Conservation (phyloP, 768 basidiomycete species). For the Tylopilus cervinicoccineus region DNA sequence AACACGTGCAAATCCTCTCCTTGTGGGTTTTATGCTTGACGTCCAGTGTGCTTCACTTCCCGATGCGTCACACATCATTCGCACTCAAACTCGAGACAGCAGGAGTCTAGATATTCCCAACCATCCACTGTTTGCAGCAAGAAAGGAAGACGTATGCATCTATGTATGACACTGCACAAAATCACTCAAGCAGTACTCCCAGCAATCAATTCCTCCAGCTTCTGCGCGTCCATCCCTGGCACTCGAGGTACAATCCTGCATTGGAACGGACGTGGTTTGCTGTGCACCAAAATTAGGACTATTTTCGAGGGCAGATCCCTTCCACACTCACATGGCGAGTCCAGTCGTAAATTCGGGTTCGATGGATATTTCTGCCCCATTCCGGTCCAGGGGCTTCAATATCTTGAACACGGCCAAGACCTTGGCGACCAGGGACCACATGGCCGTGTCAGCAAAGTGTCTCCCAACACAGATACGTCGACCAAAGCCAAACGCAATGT, state of each 20-base stretch:
- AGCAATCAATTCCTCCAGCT: conserved; percentile 5
- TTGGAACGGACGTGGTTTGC: conserved; percentile 2
- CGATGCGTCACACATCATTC: no score
- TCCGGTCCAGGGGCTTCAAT: conserved; percentile 6
- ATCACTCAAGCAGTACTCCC: neutral
- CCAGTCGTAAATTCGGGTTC: conserved; percentile 8
- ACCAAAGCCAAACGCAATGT: conserved; percentile 23
- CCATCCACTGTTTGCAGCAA: no score
- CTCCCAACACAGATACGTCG: conserved; percentile 23
- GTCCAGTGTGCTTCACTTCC: no score
- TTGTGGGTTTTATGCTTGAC: no score
- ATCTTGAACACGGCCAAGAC: conserved; percentile 16
- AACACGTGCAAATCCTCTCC: no score
- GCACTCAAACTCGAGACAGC: no score
- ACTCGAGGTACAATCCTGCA: conserved; percentile 5
- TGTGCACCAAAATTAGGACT: no score
- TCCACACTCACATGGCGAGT: conserved; percentile 3
- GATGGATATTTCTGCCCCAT: conserved; percentile 4
- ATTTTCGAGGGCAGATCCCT: no score
- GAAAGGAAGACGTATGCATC: no score
- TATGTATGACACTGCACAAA: no score
- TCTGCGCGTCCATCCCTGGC: neutral
- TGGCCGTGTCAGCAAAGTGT: conserved; percentile 16
- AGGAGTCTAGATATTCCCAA: no score
- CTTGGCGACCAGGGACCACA: conserved; percentile 16